A percentile compares a stretch with the other conserved stretches of the same genome.
These are phyloP conservation scores for sunflower (Helianthus annuus) DNA, from an alignment of 129 eudicot genomes.

Conservation along the genomic window DNA sequence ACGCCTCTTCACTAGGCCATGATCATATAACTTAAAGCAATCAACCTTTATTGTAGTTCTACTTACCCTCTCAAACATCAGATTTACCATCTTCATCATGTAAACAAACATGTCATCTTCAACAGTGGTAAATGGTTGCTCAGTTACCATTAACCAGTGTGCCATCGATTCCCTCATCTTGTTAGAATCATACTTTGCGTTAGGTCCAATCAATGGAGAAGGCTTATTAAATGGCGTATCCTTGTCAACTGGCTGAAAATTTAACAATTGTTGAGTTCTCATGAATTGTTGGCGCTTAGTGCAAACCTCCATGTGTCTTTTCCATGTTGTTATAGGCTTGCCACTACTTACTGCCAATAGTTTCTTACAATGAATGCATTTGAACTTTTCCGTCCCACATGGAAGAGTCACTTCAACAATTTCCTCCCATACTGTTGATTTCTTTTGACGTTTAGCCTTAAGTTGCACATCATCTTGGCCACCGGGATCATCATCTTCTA, in stretches of 20 bases:
- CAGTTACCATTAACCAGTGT: slow-evolving; percentile 16
- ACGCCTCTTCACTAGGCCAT: too few species aligned
- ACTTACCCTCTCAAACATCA: slow-evolving; percentile 2
- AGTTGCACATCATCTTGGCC: not conserved
- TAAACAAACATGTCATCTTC: slow-evolving; percentile 9
- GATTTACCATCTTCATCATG: slow-evolving; percentile 13
- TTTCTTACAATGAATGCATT: not conserved
- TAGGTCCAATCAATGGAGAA: not conserved
- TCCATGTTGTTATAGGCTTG: not conserved
- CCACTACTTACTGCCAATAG: not conserved
- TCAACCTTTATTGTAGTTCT: slow-evolving; percentile 13
- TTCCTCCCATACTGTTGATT: not conserved
- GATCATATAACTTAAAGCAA: slow-evolving; percentile 15
- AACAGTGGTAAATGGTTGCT: slow-evolving; percentile 13
- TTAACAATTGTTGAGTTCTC: not conserved
- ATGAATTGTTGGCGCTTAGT: not conserved
- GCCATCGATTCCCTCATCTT: slow-evolving; percentile 35
- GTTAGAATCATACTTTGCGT: slow-evolving; percentile 15
- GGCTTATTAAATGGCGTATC: not conserved
- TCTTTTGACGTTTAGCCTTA: not conserved
- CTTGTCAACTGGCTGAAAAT: not conserved
- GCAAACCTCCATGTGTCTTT: not conserved
- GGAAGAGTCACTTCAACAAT: not conserved
- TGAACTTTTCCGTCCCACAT: not conserved
- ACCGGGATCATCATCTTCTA: too few species aligned